Evolutionary conservation across 139 green algal species (phyloP).

Genomic region (Chlorella sp.): DNA sequence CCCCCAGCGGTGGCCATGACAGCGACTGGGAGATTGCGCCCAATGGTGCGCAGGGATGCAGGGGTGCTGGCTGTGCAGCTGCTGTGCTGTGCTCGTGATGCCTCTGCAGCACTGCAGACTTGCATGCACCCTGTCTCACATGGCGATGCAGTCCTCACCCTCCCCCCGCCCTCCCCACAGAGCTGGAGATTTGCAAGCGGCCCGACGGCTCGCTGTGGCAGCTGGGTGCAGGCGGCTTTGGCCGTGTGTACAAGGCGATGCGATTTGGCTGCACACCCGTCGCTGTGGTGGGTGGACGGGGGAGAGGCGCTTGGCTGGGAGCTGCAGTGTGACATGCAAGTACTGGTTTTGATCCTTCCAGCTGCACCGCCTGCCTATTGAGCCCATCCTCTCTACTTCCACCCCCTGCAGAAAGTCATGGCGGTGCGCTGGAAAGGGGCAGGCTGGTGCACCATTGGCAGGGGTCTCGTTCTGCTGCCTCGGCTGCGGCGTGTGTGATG

Average conservation of each 20-base stretch:
- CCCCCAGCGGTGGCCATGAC: neutral
- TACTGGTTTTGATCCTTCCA: no score
- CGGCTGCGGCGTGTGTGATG: no score
- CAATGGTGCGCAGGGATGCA: neutral
- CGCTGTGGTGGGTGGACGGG: neutral
- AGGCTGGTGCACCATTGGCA: no score
- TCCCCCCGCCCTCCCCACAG: neutral
- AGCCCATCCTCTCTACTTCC: no score
- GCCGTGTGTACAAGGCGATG: slow-evolving; percentile 47
- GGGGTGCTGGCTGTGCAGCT: neutral
- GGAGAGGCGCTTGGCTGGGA: no score
- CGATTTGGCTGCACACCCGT: neutral
- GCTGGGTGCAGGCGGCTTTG: slow-evolving; percentile 47
- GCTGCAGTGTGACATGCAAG: no score
- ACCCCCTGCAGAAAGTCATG: neutral
- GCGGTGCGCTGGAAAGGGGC: neutral
- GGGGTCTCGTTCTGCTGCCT: no score
- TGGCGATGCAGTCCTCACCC: no score
- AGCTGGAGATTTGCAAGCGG: slow-evolving; percentile 25
- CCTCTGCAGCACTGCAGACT: neutral
- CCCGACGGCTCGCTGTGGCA: slow-evolving; percentile 41
- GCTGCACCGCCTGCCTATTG: no score
- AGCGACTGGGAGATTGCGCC: slow-evolving; percentile 5
- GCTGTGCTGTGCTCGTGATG: no score
- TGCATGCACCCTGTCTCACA: no score